These are phyloP conservation scores for Dictyophora rubrovolvata DNA, from an alignment of 768 basidiomycete genomes.

Conservation along the genomic window DNA sequence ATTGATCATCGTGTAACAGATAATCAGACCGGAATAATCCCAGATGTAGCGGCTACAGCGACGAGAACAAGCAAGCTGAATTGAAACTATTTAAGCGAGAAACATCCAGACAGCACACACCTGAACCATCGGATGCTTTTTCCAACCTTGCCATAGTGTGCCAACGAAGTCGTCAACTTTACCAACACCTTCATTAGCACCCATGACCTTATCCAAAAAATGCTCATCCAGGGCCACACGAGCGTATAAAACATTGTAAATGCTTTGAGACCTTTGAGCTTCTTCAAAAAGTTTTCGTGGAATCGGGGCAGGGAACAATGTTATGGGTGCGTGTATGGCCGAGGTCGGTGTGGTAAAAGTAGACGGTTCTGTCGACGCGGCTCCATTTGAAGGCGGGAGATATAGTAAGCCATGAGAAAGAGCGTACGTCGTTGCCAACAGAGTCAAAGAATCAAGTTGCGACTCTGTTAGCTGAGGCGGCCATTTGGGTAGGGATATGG, in stretches of 20 bases:
- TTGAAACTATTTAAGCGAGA: background rate
- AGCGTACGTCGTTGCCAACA: conserved; percentile 71
- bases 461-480: conserved; percentile 55
- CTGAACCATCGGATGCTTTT: conserved; percentile 49
- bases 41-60: conserved; percentile 62
- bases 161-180: conserved; percentile 83
- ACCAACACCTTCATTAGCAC: conserved; percentile 63
- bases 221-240: conserved; percentile 66
- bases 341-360: conserved; percentile 48
- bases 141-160: conserved; percentile 82
- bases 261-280: conserved; percentile 56
- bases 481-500: conserved; percentile 33
- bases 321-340: conserved; percentile 85
- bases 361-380: conserved; percentile 14
- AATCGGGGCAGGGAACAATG: conserved; percentile 81
- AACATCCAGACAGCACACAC: conserved; percentile 22
- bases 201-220: conserved; percentile 82
- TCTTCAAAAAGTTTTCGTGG: conserved; percentile 60
- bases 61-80: conserved; percentile 8
- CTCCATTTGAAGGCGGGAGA: conserved; percentile 41
- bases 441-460: conserved; percentile 50
- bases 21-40: conserved; percentile 95
- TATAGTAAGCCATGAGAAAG: conserved; percentile 80
- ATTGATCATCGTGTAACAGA: conserved; percentile 52
- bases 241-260: conserved; percentile 82